Conservation (phyloP, 2,329 filamentous ascomycete genomes). For the Cladosporium sp. region DNA sequence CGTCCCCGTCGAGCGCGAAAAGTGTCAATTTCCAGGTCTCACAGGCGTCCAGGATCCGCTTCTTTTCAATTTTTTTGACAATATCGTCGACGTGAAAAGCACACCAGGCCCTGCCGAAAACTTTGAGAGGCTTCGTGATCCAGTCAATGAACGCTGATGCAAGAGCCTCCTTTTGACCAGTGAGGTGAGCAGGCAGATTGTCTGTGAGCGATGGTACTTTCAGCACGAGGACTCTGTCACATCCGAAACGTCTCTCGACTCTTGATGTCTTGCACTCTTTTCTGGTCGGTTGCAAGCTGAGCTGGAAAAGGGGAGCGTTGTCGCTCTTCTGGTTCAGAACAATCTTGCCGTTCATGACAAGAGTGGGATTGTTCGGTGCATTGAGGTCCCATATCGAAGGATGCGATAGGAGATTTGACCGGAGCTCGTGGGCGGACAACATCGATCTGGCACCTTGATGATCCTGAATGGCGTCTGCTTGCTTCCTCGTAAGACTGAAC, state of each 20-base stretch:
- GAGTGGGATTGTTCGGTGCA: not conserved
- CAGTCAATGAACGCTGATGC: not conserved
- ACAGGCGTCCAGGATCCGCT: not conserved
- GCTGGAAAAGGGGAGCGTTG: not conserved
- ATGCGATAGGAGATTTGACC: not conserved
- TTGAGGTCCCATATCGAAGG: not conserved
- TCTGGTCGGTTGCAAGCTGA: not conserved
- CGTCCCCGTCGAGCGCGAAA: slow-evolving; percentile 20
- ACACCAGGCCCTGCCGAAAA: slow-evolving; percentile 39
- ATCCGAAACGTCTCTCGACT: slow-evolving; percentile 27
- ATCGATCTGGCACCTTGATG: not conserved
- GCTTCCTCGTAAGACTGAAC: not conserved
- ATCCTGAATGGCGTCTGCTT: not conserved
- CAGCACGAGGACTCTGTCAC: slow-evolving; percentile 39
- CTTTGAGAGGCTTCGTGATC: slow-evolving; percentile 24
- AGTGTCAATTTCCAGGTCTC: slow-evolving; percentile 13
- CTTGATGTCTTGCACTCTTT: not conserved
- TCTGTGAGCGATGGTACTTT: slow-evolving; percentile 27
- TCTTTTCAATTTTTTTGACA: slow-evolving; percentile 19
- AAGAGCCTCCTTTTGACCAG: slow-evolving; percentile 12
- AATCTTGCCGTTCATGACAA: not conserved
- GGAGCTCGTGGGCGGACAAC: not conserved
- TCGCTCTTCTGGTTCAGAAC: not conserved
- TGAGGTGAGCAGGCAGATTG: slow-evolving; percentile 13
- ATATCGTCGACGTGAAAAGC: slow-evolving; percentile 33